Evolutionary conservation across 768 basidiomycete species (phyloP).

Genomic region (Termitomyces bulborhizus): DNA sequence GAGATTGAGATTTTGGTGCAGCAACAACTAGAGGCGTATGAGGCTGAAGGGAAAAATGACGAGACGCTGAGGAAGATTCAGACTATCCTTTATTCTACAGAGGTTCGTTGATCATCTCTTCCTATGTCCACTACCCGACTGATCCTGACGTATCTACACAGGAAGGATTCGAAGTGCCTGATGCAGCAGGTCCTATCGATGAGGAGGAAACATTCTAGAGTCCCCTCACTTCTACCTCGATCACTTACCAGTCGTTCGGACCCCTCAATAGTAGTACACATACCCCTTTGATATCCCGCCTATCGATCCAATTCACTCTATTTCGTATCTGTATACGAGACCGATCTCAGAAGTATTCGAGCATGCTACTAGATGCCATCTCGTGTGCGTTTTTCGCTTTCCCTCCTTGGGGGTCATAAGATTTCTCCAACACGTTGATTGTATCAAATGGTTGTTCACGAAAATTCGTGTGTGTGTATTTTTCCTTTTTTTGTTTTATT

Average conservation of each 20-base stretch:
- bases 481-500: too few relatives aligned
- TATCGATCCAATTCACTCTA: neutral
- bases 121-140: neutral
- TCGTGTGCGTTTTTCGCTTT: neutral
- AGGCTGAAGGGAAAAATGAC: constrained; percentile 52
- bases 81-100: constrained; percentile 90
- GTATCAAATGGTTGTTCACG: too few relatives aligned
- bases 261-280: neutral
- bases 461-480: too few relatives aligned
- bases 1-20: constrained; percentile 95
- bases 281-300: neutral
- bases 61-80: constrained; percentile 72
- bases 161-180: constrained; percentile 94
- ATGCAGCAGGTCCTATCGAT: constrained; percentile 45
- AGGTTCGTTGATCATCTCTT: constrained; percentile 41
- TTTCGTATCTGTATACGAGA: neutral
- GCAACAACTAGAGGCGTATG: constrained; percentile 61
- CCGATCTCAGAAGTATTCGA: neutral
- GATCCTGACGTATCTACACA: constrained; percentile 22
- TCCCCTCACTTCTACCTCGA: too few relatives aligned
- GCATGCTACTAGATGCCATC: neutral
- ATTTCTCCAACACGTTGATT: neutral
- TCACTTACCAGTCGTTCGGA: neutral
- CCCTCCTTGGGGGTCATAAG: neutral
- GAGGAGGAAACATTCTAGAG: constrained; percentile 77